Percentiles rank a stretch among this genome's conserved stretches.
Conservation (phyloP, 139 green algal genomes). For the Monoraphidium neglectum region DNA sequence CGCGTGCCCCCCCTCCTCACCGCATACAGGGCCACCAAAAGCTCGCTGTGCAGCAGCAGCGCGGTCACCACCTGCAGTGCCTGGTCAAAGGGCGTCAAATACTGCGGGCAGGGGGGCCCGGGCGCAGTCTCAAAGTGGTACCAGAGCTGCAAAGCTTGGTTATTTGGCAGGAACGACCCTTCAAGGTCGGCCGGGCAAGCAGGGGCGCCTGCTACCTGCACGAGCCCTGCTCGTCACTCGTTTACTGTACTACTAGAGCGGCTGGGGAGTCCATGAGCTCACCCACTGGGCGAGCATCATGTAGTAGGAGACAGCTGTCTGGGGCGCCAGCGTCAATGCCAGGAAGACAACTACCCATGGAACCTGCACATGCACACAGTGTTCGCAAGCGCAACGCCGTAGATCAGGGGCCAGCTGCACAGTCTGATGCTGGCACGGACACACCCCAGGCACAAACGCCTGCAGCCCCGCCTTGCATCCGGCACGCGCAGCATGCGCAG, state of each 20-base stretch:
- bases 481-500: neutral
- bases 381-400: too few species aligned
- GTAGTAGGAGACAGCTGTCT: conserved; percentile 43
- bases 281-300: conserved; percentile 42
- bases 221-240: too few species aligned
- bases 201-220: too few species aligned
- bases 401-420: too few species aligned
- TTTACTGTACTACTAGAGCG: conserved; percentile 4
- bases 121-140: neutral
- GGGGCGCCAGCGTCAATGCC: conserved; percentile 42
- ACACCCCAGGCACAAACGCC: too few species aligned
- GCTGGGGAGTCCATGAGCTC: conserved; percentile 1
- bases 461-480: neutral
- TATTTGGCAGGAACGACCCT: too few species aligned
- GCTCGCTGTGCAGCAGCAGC: conserved; percentile 22
- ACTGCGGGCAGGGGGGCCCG: conserved; percentile 3
- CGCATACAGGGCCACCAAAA: conserved; percentile 24
- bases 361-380: conserved; percentile 27
- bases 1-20: neutral
- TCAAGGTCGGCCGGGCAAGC: too few species aligned
- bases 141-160: neutral
- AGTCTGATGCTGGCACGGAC: too few species aligned
- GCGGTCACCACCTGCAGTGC: conserved; percentile 34
- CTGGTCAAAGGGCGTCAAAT: conserved; percentile 26
- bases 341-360: conserved; percentile 56